A percentile compares a stretch with the other conserved stretches of the same genome.
These are phyloP conservation scores for Cinchona pubescens DNA, from an alignment of 257 asterid genomes.

Conservation along the genomic window DNA sequence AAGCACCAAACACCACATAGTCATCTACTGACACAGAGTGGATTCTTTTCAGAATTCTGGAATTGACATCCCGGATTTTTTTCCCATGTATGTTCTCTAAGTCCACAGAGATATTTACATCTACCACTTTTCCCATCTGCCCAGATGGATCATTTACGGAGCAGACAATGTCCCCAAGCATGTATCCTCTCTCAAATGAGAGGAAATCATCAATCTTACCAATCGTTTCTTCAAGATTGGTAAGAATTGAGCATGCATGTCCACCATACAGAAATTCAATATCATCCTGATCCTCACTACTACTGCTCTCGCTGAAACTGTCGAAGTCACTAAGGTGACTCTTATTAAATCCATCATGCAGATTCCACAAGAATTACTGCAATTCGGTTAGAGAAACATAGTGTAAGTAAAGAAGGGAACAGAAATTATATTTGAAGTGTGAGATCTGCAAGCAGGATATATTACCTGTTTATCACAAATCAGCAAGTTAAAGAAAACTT, in stretches of 20 bases:
- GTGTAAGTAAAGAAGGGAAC: background rate
- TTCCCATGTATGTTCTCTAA: slow-evolving; percentile 61
- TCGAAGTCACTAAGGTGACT: slow-evolving; percentile 59
- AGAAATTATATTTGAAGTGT: background rate
- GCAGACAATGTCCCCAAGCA: slow-evolving; percentile 70
- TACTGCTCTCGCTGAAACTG: slow-evolving; percentile 74
- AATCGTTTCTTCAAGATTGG: slow-evolving; percentile 78
- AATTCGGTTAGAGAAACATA: slow-evolving; percentile 7
- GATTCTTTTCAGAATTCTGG: slow-evolving; percentile 50
- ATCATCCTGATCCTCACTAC: slow-evolving; percentile 81
- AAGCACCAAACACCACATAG: slow-evolving; percentile 58
- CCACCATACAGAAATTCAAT: slow-evolving; percentile 67
- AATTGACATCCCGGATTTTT: slow-evolving; percentile 41
- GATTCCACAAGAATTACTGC: slow-evolving; percentile 21
- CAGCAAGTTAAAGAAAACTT: slow-evolving; percentile 4
- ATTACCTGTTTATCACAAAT: slow-evolving; percentile 3
- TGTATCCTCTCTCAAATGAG: slow-evolving; percentile 68
- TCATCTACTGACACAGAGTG: slow-evolving; percentile 63
- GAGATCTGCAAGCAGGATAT: background rate
- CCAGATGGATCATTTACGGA: slow-evolving; percentile 58
- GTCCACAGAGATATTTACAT: slow-evolving; percentile 57
- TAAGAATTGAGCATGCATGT: slow-evolving; percentile 67
- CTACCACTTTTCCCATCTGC: slow-evolving; percentile 77
- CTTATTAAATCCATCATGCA: slow-evolving; percentile 65
- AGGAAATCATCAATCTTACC: slow-evolving; percentile 84